These are phyloP conservation scores for Fraxinus albicans DNA, from an alignment of 305 asterid species.

Conservation along the genomic window DNA sequence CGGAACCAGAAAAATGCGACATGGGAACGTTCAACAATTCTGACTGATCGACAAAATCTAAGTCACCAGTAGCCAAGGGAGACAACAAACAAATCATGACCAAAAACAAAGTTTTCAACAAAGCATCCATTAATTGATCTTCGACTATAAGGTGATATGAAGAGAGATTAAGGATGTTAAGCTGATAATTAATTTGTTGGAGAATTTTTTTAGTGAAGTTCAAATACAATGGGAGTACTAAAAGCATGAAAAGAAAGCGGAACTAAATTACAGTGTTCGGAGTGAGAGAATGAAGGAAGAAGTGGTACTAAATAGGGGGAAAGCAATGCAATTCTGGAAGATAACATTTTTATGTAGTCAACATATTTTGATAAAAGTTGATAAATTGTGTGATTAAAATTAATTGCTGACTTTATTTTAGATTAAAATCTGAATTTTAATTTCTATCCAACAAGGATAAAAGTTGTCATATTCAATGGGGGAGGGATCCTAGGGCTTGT, in stretches of 20 bases:
- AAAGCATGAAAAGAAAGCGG: neutral
- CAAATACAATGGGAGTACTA: neutral
- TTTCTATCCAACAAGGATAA: too few relatives aligned
- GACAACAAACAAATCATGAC: slow-evolving; percentile 16
- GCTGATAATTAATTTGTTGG: neutral
- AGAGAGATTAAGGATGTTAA: neutral
- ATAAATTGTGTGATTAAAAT: too few relatives aligned
- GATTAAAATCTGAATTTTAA: too few relatives aligned
- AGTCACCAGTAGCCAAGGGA: slow-evolving; percentile 10
- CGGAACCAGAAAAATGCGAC: slow-evolving; percentile 35
- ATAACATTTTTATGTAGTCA: neutral
- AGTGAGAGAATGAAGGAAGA: neutral
- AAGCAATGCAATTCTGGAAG: neutral
- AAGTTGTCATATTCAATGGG: neutral
- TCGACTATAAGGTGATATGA: neutral
- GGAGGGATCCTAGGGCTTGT: neutral
- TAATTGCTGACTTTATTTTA: too few relatives aligned
- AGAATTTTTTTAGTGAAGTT: neutral
- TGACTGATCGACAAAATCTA: slow-evolving; percentile 18
- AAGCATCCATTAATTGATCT: neutral
- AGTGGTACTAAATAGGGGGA: neutral
- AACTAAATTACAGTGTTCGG: neutral
- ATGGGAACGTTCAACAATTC: slow-evolving; percentile 46
- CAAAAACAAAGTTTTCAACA: slow-evolving; percentile 1
- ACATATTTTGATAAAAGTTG: too few relatives aligned